Conservation (phyloP, 106 monocot species). For the Platanthera guangdongensis region DNA sequence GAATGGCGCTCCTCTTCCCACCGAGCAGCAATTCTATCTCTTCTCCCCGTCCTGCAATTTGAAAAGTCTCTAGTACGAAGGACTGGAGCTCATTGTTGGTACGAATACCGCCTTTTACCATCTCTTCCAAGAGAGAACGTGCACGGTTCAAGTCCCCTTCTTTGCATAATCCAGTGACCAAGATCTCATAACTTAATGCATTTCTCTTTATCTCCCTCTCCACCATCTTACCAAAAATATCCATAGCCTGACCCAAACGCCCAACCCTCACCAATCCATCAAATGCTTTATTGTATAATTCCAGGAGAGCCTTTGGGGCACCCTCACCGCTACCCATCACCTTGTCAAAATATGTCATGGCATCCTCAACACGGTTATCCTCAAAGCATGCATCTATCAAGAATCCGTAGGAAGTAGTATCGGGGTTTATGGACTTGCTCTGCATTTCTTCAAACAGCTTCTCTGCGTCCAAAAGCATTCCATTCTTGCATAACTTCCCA, state of each 20-base stretch:
- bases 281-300: conserved; percentile 57
- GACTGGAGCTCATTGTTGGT: conserved; percentile 6
- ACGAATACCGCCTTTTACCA: conserved; percentile 8
- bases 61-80: conserved; percentile 5
- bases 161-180: conserved; percentile 16
- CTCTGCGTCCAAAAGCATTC: conserved; percentile 51
- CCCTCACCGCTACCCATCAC: conserved; percentile 35
- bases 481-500: conserved; percentile 71
- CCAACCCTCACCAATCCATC: conserved; percentile 70
- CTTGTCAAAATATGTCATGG: conserved; percentile 53
- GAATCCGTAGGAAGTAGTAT: conserved; percentile 46
- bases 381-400: conserved; percentile 63
- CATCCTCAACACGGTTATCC: conserved; percentile 51
- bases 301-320: conserved; percentile 40
- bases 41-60: neutral
- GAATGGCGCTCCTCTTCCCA: neutral
- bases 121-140: conserved; percentile 13
- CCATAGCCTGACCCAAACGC: conserved; percentile 29
- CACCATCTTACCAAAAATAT: conserved; percentile 46
- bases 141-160: conserved; percentile 14
- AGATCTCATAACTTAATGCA: conserved; percentile 14
- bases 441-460: conserved; percentile 77
- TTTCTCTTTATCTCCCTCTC: conserved; percentile 12
- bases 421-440: conserved; percentile 51
- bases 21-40: conserved; percentile 10